Conservation (phyloP, 2,329 filamentous ascomycete species). For the Coniochaeta sp. region DNA sequence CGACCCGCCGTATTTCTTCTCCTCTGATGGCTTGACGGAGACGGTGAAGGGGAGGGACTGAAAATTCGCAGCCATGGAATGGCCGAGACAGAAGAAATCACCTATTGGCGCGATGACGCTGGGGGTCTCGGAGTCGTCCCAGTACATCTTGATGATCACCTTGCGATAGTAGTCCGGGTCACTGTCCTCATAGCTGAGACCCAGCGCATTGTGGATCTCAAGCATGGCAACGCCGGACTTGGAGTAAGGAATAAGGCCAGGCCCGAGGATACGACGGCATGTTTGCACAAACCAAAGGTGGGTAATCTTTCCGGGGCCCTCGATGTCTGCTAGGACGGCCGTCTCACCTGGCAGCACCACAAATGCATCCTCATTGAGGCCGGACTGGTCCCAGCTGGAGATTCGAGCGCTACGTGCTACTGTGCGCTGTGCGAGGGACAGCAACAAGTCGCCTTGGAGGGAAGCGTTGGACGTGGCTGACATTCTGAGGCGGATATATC, state of each 20-base stretch:
- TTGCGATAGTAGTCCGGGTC: conserved; percentile 27
- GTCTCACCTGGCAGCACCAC: conserved; percentile 22
- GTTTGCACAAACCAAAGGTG: conserved; percentile 25
- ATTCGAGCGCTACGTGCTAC: conserved; percentile 18
- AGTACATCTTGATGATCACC: conserved; percentile 26
- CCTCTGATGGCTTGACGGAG: conserved; percentile 22
- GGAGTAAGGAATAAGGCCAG: conserved; percentile 22
- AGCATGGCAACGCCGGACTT: conserved; percentile 26
- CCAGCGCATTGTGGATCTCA: conserved; percentile 22
- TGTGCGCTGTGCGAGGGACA: conserved; percentile 12
- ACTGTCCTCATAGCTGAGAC: conserved; percentile 22
- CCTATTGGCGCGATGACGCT: conserved; percentile 22
- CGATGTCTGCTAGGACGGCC: conserved; percentile 19
- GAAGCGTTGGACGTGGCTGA: neutral
- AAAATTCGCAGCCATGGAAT: conserved; percentile 24
- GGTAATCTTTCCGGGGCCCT: conserved; percentile 23
- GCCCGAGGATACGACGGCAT: conserved; percentile 23
- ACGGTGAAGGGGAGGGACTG: conserved; percentile 25
- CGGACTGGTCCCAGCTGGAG: conserved; percentile 21
- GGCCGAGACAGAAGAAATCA: conserved; percentile 23
- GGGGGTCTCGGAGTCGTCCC: conserved; percentile 22
- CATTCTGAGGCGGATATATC: too few relatives aligned
- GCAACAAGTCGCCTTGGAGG: conserved; percentile 7
- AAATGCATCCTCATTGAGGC: conserved; percentile 23
- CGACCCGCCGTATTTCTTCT: conserved; percentile 24